Evolutionary conservation across 805 yeast species (phyloP), one percentile per base, ranked within the genome.

Genomic region (Candida fluviatilis): DNA sequence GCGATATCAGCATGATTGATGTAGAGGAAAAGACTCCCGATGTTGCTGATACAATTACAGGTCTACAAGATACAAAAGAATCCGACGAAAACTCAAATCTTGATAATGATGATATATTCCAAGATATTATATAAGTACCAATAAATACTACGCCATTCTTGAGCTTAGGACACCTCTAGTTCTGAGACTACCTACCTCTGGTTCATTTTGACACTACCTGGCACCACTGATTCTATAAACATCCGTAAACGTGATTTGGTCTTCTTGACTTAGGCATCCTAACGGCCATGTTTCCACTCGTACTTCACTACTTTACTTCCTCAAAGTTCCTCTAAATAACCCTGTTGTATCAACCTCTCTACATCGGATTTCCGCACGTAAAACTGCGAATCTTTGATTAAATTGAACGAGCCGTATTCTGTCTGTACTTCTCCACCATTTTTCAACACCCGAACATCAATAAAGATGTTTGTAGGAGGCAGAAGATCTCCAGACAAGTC

Each of bases 341-440:
- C 98, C 59, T 93, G 99, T 54, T 89, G 96, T 25, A 93, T 86
- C 42, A 93, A 69, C 36, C 97, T 67, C 54, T 91, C 97, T 5
- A 93, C 99, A 54, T 93, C 99, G 0, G 93, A 82, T 49, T 87
- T 91, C 41, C 99, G 71, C 14, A 91, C 97, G 55, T 85, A 91
- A 55, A 91, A 90, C 55, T 93, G 98, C 2, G 96, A 85, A 57
- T 91, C 91, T 53, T 90, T 91, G 2, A 95, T 86, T 47, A 93
- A 65, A 51, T 90, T 90, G 64, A 93, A 89, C 3, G 88, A 96
- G 16, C 97, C 99, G 51, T 91, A 91, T 57, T 91, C 99, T 0
- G 99, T 93, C 55, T 90, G 96, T 25, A 91, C 88, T 55, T 93
- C 98, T 1, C 99, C 99, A 0, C 95, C 97, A 52, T 91, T 95